Base-by-base conservation (phyloP, 371 early-diverging fungal genomes). In the Lichtheimia ramosa region DNA sequence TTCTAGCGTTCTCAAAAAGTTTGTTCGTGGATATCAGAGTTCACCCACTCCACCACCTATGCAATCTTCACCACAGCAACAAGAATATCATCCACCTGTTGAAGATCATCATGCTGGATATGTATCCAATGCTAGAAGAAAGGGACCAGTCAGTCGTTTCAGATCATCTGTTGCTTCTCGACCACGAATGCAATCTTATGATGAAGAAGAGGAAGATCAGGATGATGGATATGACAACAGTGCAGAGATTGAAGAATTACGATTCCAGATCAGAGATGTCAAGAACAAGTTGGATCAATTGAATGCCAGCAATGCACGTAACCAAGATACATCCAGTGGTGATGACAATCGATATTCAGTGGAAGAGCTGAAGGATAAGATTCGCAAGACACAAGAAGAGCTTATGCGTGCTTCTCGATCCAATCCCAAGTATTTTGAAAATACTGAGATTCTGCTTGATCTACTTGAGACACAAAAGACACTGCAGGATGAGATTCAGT, bases 1-100 rank as follows among this genome's bases (percentile, higher is more conserved):
- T 3, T 85, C 90, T 4, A 81, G 81, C 54, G 68, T 79, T 10
- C 70, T 88, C n/a, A 87, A 85, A 54, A 79, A 79, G 40, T 81
- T 83, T 34, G 73, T 87, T 1, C 56, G 80, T 21, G 80, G 80
- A 10, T 59, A 69, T 20, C 69, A 73, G 28, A 54, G 63, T 14
- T 63, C 71, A 20, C 62, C 70, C 14, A 61, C 72, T n/a, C 43
- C 55, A 21, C 55, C 55, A 5, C 48, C 58, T 2, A 23, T 40
- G 7, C 46, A 41, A 3, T 42, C 50, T 8, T 14, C 24, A 27
- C 23, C 55, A 23, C 61, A 51, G 7, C 24, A 51, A 20, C 27
- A 50, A 25, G 51, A 66, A 41, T 51, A 51, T 5, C 55, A 52
- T 4, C 41, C 58, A 1, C 43, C 65, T 13, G 57, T 62, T 23